These are phyloP conservation scores for Podila horticola DNA, from an alignment of 192 early-diverging fungal species.

Conservation along the genomic window DNA sequence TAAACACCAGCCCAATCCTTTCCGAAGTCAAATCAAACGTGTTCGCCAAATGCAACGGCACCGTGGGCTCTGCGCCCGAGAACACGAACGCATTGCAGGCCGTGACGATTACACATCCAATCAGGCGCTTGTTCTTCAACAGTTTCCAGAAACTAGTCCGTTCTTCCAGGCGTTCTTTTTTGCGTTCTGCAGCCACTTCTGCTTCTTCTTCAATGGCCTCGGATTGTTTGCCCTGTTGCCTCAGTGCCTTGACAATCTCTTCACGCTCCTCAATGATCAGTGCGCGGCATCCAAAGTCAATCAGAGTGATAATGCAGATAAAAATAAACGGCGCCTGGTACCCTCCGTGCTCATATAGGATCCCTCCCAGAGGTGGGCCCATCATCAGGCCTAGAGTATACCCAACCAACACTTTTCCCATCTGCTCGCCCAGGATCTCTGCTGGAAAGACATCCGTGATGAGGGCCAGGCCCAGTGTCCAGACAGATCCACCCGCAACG, in stretches of 20 bases:
- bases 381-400: conserved; percentile 74
- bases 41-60: conserved; percentile 60
- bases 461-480: conserved; percentile 76
- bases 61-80: conserved; percentile 63
- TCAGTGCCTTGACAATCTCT: conserved; percentile 42
- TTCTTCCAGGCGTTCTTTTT: conserved; percentile 15
- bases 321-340: conserved; percentile 75
- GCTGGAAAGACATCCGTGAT: conserved; percentile 69
- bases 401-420: conserved; percentile 74
- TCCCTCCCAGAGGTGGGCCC: conserved; percentile 76
- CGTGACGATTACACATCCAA: conserved; percentile 38
- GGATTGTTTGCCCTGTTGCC: conserved; percentile 20
- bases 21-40: conserved; percentile 55
- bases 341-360: conserved; percentile 70
- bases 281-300: conserved; percentile 66
- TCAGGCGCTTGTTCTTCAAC: conserved; percentile 32
- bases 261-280: conserved; percentile 72
- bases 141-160: conserved; percentile 31
- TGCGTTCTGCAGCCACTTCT: conserved; percentile 16
- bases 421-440: conserved; percentile 66
- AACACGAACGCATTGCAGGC: conserved; percentile 37
- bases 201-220: conserved; percentile 36
- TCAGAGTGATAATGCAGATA: conserved; percentile 62
- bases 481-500: conserved; percentile 74
- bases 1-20: conserved; percentile 70